A percentile compares a stretch with the other conserved stretches of the same genome.
phyloP scores from a whole-genome alignment of 2,329 filamentous ascomycete genomes.

The Sporothrix brasiliensis region DNA sequence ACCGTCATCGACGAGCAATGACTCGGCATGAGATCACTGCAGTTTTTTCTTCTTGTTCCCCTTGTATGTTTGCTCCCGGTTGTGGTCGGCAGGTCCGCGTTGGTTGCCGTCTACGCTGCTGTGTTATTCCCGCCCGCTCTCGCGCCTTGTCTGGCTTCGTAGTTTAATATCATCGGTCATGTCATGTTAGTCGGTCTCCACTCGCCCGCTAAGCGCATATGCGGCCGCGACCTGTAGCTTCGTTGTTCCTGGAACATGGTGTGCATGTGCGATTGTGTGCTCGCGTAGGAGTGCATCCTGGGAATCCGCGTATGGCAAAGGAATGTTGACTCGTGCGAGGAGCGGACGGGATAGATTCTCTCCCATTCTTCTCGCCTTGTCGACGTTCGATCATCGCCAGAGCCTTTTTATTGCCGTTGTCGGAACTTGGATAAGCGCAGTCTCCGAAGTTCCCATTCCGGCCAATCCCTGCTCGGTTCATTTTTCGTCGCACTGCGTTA shows the following conservation, averaged over 20 bases:
- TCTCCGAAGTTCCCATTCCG: background rate
- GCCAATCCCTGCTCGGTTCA: background rate
- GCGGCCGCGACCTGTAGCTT: background rate
- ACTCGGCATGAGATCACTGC: background rate
- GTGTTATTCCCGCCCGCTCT: background rate
- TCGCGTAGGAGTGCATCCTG: background rate
- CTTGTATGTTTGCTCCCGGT: background rate
- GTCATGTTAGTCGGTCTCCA: slow-evolving; percentile 15
- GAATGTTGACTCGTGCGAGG: no score
- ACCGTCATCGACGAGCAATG: background rate
- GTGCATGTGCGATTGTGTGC: background rate
- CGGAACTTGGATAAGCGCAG: background rate
- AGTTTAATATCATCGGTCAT: slow-evolving; percentile 13
- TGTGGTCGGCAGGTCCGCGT: background rate
- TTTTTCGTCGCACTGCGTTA: slow-evolving; percentile 6
- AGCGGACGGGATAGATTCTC: background rate
- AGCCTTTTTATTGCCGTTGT: background rate
- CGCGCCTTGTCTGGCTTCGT: background rate
- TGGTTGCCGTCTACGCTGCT: background rate
- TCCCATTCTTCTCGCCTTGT: background rate
- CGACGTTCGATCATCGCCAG: no score
- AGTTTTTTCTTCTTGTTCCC: background rate
- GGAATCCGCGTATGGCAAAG: background rate
- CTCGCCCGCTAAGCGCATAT: slow-evolving; percentile 13
- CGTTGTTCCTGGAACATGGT: no score